Evolutionary conservation across 1,284 basidiomycete species (phyloP), one percentile per base, ranked within the genome.

Genomic region (Clitocybe nebularis): DNA sequence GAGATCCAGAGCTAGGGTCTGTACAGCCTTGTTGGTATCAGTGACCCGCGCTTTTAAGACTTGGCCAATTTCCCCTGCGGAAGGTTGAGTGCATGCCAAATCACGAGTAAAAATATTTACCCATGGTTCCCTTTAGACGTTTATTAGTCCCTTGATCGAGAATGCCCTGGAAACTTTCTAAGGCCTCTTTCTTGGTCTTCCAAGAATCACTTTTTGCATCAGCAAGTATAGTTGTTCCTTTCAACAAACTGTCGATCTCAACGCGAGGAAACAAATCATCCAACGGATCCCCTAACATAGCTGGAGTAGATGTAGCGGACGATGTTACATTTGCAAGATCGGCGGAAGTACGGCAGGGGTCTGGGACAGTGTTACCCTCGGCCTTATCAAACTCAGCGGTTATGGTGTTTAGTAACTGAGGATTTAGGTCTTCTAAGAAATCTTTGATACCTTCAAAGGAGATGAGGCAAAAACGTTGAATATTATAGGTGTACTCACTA

Each of bases 191-290:
- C 67, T 95, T 88, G 4, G 81, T 84, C 68, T 99, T 99, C 96
- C 96, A 99, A 0, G 91, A 84, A 54, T 98, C 96, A 52, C 82
- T 92, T 66, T 90, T 90, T 7, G 84, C 76, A 55, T 93, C 90
- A 1, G 81, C 71, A 20, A 94, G 66, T 36, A 98, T 86, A 1
- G 81, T 81, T 0, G 91, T 90, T n/a, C 85, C 82, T 47, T 88
- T 85, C 26, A 99, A 70, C 17, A 99, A 66, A 44, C 81, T 76
- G 54, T 99, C 95, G 36, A 99, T 72, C 54, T 99, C 95, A 21
- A 97, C 89, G 20, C 96, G 82, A 13, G 96, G 96, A 58, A 97
- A 93, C 17, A 99, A 74, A 43, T 97, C 93, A 57, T 98, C 96
- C 50, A 96, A 59, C 5, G 93, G 80, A 63, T 95, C 91, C 13